phyloP scores from a whole-genome alignment of 306 rosid species.

The Malus fusca region DNA sequence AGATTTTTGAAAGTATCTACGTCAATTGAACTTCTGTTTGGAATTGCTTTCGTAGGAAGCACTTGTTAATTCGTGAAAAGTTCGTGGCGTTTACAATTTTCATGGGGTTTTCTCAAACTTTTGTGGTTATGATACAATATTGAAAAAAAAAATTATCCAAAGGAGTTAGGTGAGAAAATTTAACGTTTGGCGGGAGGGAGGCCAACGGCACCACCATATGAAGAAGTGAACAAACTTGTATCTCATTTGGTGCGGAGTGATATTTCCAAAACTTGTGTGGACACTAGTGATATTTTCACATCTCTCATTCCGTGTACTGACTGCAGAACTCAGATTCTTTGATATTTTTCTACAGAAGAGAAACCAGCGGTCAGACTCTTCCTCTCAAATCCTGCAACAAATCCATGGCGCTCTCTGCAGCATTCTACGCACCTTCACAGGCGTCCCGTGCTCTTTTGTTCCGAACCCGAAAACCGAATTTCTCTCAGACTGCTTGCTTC shows the following conservation, averaged over 20 bases:
- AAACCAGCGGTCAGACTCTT: conserved; percentile 27
- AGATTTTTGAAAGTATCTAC: no score
- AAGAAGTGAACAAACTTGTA: not conserved
- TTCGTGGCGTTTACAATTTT: not conserved
- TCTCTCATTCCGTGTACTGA: not conserved
- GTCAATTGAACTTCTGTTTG: no score
- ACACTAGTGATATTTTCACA: not conserved
- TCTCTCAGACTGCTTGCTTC: conserved; percentile 20
- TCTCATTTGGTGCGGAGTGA: not conserved
- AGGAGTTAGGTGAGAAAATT: not conserved
- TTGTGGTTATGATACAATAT: not conserved
- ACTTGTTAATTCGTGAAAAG: not conserved
- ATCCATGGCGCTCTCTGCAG: conserved; percentile 63
- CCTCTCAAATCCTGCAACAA: conserved; percentile 16
- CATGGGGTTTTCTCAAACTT: not conserved
- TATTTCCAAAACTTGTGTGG: not conserved
- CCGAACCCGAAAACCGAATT: conserved; percentile 38
- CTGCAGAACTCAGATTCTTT: not conserved
- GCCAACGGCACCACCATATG: not conserved
- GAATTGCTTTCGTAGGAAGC: not conserved
- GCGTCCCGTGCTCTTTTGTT: conserved; percentile 25
- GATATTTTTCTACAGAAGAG: not conserved
- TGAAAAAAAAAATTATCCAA: not conserved
- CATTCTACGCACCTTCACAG: conserved; percentile 42
- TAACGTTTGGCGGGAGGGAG: not conserved